phyloP scores from a whole-genome alignment of 768 basidiomycete genomes.

The Coprinopsis strossmayeri region DNA sequence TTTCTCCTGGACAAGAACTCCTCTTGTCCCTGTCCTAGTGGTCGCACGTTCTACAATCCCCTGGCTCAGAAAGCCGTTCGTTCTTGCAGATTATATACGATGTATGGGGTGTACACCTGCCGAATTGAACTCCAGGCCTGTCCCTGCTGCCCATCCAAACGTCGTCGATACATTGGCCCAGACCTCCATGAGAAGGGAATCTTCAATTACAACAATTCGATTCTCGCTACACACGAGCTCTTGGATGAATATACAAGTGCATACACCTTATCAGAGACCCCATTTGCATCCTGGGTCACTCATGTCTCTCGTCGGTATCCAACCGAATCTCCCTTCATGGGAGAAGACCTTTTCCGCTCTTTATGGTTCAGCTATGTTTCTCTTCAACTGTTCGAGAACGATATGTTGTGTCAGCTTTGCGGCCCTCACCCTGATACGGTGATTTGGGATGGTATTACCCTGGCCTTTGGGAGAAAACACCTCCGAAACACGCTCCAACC shows the following conservation, averaged over 20 bases:
- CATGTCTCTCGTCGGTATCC: slow-evolving; percentile 18
- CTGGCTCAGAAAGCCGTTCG: not conserved
- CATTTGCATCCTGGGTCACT: slow-evolving; percentile 23
- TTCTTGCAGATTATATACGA: slow-evolving; percentile 12
- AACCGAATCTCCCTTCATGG: slow-evolving; percentile 17
- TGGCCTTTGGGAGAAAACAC: slow-evolving; percentile 24
- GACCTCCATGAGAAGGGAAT: slow-evolving; percentile 21
- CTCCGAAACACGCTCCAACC: slow-evolving; percentile 18
- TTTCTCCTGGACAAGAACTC: slow-evolving; percentile 7
- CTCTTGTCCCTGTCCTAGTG: slow-evolving; percentile 11
- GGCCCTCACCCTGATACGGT: slow-evolving; percentile 21
- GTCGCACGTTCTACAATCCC: slow-evolving; percentile 1
- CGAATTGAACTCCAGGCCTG: slow-evolving; percentile 15
- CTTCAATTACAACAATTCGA: slow-evolving; percentile 28
- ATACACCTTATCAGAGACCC: slow-evolving; percentile 28
- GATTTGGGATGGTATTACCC: slow-evolving; percentile 28
- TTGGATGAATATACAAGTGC: slow-evolving; percentile 27
- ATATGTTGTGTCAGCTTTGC: slow-evolving; percentile 22
- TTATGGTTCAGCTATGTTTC: slow-evolving; percentile 27
- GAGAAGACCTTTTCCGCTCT: slow-evolving; percentile 21
- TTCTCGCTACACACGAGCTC: slow-evolving; percentile 24
- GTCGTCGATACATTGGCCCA: slow-evolving; percentile 21
- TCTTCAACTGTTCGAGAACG: slow-evolving; percentile 16
- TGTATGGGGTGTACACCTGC: not conserved
- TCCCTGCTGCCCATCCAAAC: slow-evolving; percentile 4